A percentile compares a stretch with the other conserved stretches of the same genome.
Conservation (phyloP, 352 stramenopile species). For the Globisporangium cederbergense region DNA sequence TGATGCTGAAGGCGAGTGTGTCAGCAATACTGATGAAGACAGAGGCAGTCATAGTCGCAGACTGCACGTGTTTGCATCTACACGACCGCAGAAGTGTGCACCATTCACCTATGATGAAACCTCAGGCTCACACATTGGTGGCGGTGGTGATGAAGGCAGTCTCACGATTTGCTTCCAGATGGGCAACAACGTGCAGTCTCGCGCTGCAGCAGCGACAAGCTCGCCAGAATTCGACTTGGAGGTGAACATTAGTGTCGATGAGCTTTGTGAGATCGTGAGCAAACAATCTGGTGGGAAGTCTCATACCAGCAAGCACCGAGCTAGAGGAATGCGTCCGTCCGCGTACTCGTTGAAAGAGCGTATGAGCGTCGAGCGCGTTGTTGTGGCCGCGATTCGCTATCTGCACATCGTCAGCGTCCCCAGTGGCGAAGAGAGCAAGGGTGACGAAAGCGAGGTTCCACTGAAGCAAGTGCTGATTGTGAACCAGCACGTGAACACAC, state of each 20-base stretch:
- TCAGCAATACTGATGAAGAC: background rate
- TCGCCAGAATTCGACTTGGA: conserved; percentile 20
- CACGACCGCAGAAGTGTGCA: conserved; percentile 16
- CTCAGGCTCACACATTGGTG: background rate
- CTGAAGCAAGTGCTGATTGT: conserved; percentile 33
- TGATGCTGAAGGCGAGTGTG: background rate
- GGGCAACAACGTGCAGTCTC: conserved; percentile 10
- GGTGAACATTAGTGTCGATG: conserved; percentile 23
- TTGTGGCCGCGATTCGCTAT: conserved; percentile 29
- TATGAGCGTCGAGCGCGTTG: conserved; percentile 36
- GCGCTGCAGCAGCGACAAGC: background rate
- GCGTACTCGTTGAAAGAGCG: background rate
- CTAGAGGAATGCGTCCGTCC: background rate
- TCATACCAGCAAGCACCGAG: conserved; percentile 2
- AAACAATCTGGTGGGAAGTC: conserved; percentile 4
- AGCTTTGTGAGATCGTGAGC: conserved; percentile 26
- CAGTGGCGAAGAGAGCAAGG: background rate
- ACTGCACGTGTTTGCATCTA: conserved; percentile 37
- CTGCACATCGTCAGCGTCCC: conserved; percentile 44
- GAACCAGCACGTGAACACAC: conserved; percentile 33
- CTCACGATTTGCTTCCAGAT: conserved; percentile 35
- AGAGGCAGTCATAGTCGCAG: conserved; percentile 15
- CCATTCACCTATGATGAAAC: background rate
- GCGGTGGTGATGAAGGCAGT: conserved; percentile 8
- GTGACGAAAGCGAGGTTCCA: conserved; percentile 5